Evolutionary conservation across 2,329 filamentous ascomycete species (phyloP), one percentile per base, ranked within the genome.

Genomic region (Botrytis fabae): DNA sequence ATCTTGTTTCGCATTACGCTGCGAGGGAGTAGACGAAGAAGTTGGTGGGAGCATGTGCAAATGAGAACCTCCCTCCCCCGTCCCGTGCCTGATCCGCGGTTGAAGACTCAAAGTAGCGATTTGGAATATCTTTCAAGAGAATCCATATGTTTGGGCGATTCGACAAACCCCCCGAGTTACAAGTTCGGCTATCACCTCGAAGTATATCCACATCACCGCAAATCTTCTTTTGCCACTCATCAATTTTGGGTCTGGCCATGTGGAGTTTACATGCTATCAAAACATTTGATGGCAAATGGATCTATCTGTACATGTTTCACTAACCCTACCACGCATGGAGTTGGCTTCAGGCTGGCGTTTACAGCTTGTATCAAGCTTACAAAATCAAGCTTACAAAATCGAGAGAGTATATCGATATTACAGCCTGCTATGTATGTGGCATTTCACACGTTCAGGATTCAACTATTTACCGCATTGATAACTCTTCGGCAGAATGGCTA

Each of bases 141-240:
- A 48, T 48, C 42, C 62, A 65, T 48, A 65, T 9, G 20, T 65
- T 28, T 35, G 32, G 42, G 10, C 35, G 62, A 28, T 48, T 54
- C 12, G 35, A 66, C 46, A 54, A 28, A 54, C 35, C 64, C 64
- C 64, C 46, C 40, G 64, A 66, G 25, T n/a, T 54, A 14, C 25
- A 28, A 20, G 42, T 28, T 57, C 64, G 64, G 64, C 40, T 68
- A 54, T 54, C 44, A 57, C 18, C 35, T n/a, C 14, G 51, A 57
- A 25, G 6, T 2, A 38, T 25, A 65, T 48, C 40, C n/a, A 42
- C 62, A 16, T 18, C n/a, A n/a, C 35, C 59, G 38, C 38, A 25
- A 44, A 63, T 28, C 38, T 38, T 38, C 14, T 51, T 66, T 66
- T 28, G 64, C 64, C 64, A 66, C 63, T 51, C 63, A 51, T 66